These are phyloP conservation scores for Stramenopiles sp. DNA, from an alignment of 352 stramenopile species.

Conservation along the genomic window DNA sequence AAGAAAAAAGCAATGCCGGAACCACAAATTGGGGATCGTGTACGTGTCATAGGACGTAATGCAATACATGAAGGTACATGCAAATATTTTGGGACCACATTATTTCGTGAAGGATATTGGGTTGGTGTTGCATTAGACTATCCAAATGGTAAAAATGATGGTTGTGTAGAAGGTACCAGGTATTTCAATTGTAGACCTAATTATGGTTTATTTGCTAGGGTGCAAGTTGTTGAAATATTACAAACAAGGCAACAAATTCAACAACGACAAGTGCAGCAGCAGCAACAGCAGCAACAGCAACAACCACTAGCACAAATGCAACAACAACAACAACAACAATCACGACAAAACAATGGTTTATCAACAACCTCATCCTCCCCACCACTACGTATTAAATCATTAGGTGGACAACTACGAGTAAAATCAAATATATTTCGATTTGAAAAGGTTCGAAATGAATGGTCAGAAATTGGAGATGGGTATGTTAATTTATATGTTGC, in stretches of 20 bases:
- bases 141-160: slow-evolving; percentile 72
- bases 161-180: slow-evolving; percentile 56
- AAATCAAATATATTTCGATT: not conserved
- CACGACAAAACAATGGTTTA: too few species aligned
- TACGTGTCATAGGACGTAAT: not conserved
- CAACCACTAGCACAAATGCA: too few species aligned
- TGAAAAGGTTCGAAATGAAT: slow-evolving; percentile 1
- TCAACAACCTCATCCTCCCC: too few species aligned
- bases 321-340: too few species aligned
- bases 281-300: not conserved
- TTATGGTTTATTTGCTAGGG: slow-evolving; percentile 78
- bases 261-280: not conserved
- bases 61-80: not conserved
- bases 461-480: not conserved
- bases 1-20: too few species aligned
- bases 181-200: slow-evolving; percentile 76
- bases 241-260: not conserved
- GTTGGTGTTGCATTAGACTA: slow-evolving; percentile 90
- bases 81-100: not conserved
- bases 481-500: not conserved
- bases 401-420: not conserved
- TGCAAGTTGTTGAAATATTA: slow-evolving; percentile 61
- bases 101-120: slow-evolving; percentile 28
- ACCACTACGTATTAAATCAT: not conserved
- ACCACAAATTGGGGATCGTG: not conserved